Conservation (phyloP, 768 basidiomycete genomes). For the Tylopilus cervinicoccineus region DNA sequence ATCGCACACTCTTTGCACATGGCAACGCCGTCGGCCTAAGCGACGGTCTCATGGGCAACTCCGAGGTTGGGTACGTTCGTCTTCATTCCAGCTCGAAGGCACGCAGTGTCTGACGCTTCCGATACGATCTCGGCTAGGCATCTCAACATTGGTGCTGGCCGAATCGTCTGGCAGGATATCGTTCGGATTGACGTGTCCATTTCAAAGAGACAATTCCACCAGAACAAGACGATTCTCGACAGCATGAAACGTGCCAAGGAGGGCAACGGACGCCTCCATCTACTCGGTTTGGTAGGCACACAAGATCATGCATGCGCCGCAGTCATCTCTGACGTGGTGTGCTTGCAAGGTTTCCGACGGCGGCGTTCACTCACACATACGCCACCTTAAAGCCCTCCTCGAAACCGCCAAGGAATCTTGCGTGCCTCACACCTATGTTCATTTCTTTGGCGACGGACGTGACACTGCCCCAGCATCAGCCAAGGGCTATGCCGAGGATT, state of each 20-base stretch:
- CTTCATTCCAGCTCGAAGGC: too few species aligned
- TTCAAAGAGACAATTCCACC: conserved; percentile 83
- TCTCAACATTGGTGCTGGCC: conserved; percentile 91
- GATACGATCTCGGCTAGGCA: conserved; percentile 49
- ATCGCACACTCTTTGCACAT: conserved; percentile 73
- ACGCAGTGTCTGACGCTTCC: too few species aligned
- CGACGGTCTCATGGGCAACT: conserved; percentile 97
- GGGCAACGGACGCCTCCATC: conserved; percentile 78
- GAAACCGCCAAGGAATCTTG: conserved; percentile 84
- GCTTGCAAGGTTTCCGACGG: conserved; percentile 77
- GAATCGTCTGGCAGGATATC: conserved; percentile 97
- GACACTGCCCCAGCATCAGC: conserved; percentile 90
- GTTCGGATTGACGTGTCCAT: conserved; percentile 92
- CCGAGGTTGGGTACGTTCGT: conserved; percentile 83
- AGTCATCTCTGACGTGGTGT: neutral
- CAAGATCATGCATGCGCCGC: neutral
- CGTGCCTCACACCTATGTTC: conserved; percentile 83
- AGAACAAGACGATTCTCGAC: conserved; percentile 67
- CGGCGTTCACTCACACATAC: conserved; percentile 95
- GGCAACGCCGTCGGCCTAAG: conserved; percentile 90
- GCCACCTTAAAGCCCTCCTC: conserved; percentile 84
- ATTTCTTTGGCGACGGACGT: conserved; percentile 93
- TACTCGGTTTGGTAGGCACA: conserved; percentile 74
- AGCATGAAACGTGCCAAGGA: conserved; percentile 77
- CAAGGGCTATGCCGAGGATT: conserved; percentile 68